These are phyloP conservation scores for Mycena indigotica DNA, from an alignment of 768 basidiomycete species.

Conservation along the genomic window DNA sequence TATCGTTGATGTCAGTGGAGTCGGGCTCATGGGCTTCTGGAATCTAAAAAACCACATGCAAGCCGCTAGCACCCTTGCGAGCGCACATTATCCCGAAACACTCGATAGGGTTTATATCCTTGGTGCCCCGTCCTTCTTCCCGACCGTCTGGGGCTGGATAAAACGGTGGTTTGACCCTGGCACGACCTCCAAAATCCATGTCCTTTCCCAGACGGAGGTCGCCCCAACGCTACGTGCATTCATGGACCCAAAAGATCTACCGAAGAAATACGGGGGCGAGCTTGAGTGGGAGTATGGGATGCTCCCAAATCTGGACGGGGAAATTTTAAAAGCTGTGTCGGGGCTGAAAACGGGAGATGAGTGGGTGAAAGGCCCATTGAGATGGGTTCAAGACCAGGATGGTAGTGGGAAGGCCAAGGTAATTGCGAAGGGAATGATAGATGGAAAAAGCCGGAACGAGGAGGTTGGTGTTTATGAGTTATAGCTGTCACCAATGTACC, in stretches of 20 bases:
- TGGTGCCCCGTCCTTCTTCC: slow-evolving; percentile 63
- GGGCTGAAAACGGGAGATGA: slow-evolving; percentile 42
- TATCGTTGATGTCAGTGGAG: slow-evolving; percentile 52
- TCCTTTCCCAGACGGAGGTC: slow-evolving; percentile 45
- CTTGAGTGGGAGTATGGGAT: slow-evolving; percentile 57
- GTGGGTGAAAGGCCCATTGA: slow-evolving; percentile 28
- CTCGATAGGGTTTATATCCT: slow-evolving; percentile 51
- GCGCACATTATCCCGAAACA: slow-evolving; percentile 60
- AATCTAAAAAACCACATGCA: slow-evolving; percentile 54
- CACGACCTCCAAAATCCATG: slow-evolving; percentile 57
- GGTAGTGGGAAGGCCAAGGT: slow-evolving; percentile 9
- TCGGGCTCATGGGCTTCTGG: slow-evolving; percentile 47
- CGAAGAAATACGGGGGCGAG: slow-evolving; percentile 56
- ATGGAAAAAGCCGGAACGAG: slow-evolving; percentile 18
- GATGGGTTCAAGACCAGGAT: slow-evolving; percentile 11
- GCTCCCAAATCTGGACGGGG: slow-evolving; percentile 47
- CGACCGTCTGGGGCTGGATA: slow-evolving; percentile 62
- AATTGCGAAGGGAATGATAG: slow-evolving; percentile 9
- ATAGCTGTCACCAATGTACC: too few relatives aligned
- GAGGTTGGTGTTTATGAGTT: slow-evolving; percentile 2
- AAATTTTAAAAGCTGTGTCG: slow-evolving; percentile 33
- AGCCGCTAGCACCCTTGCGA: slow-evolving; percentile 54
- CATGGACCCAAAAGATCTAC: slow-evolving; percentile 50
- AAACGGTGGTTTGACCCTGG: slow-evolving; percentile 62
- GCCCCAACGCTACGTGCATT: slow-evolving; percentile 40